Conservation (phyloP, 225 moss, liverwort and hornwort genomes). For the Neckera pumila region DNA sequence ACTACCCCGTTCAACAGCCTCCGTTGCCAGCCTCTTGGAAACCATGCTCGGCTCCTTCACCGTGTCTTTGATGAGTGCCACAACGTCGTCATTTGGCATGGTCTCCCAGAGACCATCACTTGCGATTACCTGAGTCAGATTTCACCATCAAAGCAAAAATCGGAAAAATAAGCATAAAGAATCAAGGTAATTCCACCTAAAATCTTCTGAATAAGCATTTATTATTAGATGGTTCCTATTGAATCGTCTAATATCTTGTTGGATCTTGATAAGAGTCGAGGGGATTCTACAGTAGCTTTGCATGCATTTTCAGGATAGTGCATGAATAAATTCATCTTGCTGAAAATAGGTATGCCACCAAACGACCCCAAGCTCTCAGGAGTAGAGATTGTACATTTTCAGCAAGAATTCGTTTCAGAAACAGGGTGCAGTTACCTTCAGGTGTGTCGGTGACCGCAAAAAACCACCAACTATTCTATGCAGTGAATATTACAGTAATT, state of each 20-base stretch:
- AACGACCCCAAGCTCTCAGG: neutral
- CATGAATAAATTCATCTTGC: neutral
- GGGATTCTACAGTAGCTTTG: too few relatives aligned
- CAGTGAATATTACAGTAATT: neutral
- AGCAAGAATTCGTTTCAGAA: too few relatives aligned
- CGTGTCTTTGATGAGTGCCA: slow-evolving; percentile 41
- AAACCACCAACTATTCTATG: neutral
- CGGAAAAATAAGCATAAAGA: neutral
- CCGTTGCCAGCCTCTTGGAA: slow-evolving; percentile 53
- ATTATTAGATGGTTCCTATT: neutral
- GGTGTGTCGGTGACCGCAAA: neutral
- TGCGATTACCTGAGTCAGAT: slow-evolving; percentile 39
- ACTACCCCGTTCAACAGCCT: slow-evolving; percentile 51
- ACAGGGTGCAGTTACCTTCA: neutral
- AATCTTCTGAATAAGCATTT: neutral
- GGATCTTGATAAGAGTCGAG: neutral
- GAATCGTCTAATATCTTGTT: neutral
- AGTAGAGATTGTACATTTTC: neutral
- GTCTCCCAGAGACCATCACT: slow-evolving; percentile 66
- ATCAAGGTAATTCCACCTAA: neutral
- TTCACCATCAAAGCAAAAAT: neutral
- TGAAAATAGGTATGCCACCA: neutral
- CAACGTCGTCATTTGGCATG: slow-evolving; percentile 33
- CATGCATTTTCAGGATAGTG: neutral
- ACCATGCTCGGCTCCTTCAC: slow-evolving; percentile 65